Evolutionary conservation across 257 asterid species (phyloP).

Genomic region (Coffea canephora): DNA sequence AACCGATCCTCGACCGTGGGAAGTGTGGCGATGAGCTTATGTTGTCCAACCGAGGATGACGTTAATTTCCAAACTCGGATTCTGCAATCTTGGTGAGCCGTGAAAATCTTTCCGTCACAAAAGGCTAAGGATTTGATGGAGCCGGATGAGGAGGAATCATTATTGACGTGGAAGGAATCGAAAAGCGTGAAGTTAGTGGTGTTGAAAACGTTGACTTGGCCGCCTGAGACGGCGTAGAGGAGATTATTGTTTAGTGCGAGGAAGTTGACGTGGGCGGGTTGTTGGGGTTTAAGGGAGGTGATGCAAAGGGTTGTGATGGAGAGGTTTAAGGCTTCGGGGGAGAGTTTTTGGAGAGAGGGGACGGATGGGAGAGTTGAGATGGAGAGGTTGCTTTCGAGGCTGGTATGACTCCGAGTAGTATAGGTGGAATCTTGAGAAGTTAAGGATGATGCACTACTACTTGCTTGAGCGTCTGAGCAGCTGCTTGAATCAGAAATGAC

Average conservation of each 20-base stretch:
- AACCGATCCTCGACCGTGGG: conserved; percentile 63
- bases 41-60: conserved; percentile 23
- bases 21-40: conserved; percentile 51
- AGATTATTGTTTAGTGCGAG: conserved; percentile 53
- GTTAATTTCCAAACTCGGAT: conserved; percentile 59
- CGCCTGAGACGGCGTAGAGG: conserved; percentile 70
- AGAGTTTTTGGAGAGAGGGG: conserved; percentile 69
- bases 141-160: conserved; percentile 27
- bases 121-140: conserved; percentile 62
- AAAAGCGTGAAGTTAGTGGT: conserved; percentile 25
- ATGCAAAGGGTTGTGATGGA: conserved; percentile 30
- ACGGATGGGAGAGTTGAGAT: conserved; percentile 73
- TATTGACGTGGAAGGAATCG: conserved; percentile 39
- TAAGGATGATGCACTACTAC: conserved; percentile 16
- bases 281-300: conserved; percentile 34
- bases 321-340: conserved; percentile 32
- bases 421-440: conserved; percentile 37
- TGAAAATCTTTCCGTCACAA: conserved; percentile 44
- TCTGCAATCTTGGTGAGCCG: conserved; percentile 80
- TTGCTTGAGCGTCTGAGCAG: conserved; percentile 27
- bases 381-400: conserved; percentile 66
- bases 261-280: conserved; percentile 35
- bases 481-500: conserved; percentile 38
- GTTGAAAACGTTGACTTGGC: conserved; percentile 49
- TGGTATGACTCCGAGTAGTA: conserved; percentile 15